These are phyloP conservation scores for Macrolepiota dolichaula DNA, from an alignment of 768 basidiomycete genomes.

Conservation along the genomic window DNA sequence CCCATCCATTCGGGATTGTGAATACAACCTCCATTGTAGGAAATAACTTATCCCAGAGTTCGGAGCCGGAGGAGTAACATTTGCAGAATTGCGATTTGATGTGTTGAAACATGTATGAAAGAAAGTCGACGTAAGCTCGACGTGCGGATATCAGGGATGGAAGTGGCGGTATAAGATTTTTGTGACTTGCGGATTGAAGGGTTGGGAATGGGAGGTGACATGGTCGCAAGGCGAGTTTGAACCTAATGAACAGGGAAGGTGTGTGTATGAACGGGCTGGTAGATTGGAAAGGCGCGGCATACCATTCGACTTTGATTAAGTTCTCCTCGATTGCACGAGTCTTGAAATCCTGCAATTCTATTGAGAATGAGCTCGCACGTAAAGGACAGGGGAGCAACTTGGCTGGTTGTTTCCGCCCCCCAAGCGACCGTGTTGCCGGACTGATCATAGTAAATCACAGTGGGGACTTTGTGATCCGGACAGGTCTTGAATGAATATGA, in stretches of 20 bases:
- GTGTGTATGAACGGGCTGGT: too few relatives aligned
- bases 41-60: neutral
- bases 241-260: neutral
- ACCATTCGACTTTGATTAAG: neutral
- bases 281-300: neutral
- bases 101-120: neutral
- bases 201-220: neutral
- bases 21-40: slow-evolving; percentile 1
- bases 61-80: neutral
- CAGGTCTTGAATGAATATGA: neutral
- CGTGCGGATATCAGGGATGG: neutral
- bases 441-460: neutral
- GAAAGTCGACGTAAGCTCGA: neutral
- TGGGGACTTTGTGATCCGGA: neutral
- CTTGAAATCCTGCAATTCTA: neutral
- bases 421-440: neutral
- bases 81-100: neutral
- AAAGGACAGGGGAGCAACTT: neutral
- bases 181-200: neutral
- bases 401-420: neutral
- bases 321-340: neutral
- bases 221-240: neutral
- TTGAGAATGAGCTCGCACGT: neutral
- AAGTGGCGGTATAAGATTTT: neutral
- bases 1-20: slow-evolving; percentile 5